Conservation (phyloP, 306 rosid genomes). For the Echinosophora koreensis region DNA sequence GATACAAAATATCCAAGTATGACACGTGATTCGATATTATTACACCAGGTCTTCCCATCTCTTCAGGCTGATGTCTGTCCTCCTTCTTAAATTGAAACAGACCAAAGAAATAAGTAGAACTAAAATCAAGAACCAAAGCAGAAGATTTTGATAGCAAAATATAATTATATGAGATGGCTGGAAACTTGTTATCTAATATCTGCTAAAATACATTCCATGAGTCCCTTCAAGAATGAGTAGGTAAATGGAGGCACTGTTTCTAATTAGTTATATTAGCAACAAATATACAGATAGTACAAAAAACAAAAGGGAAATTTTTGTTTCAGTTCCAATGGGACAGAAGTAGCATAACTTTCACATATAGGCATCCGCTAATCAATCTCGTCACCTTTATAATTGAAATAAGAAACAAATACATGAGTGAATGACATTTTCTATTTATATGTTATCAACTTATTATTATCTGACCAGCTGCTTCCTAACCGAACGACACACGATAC, state of each 20-base stretch:
- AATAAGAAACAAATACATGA: background rate
- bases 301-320: background rate
- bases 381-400: background rate
- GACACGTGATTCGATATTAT: slow-evolving; percentile 92
- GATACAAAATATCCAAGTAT: slow-evolving; percentile 92
- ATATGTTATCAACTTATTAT: background rate
- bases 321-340: slow-evolving; percentile 7
- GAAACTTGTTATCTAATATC: slow-evolving; percentile 26
- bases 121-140: slow-evolving; percentile 4
- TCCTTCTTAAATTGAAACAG: slow-evolving; percentile 53
- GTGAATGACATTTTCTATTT: background rate
- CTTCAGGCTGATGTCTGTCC: slow-evolving; percentile 52
- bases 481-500: background rate
- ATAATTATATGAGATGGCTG: slow-evolving; percentile 23
- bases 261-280: background rate
- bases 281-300: background rate
- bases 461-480: background rate
- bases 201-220: slow-evolving; percentile 21
- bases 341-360: background rate
- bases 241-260: slow-evolving; percentile 1
- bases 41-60: slow-evolving; percentile 77
- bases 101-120: slow-evolving; percentile 19
- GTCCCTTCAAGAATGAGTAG: slow-evolving; percentile 10
- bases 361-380: background rate
- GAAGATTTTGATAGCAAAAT: background rate